Evolutionary conservation across 768 basidiomycete species (phyloP).

Genomic region (Termitomyces sp.): DNA sequence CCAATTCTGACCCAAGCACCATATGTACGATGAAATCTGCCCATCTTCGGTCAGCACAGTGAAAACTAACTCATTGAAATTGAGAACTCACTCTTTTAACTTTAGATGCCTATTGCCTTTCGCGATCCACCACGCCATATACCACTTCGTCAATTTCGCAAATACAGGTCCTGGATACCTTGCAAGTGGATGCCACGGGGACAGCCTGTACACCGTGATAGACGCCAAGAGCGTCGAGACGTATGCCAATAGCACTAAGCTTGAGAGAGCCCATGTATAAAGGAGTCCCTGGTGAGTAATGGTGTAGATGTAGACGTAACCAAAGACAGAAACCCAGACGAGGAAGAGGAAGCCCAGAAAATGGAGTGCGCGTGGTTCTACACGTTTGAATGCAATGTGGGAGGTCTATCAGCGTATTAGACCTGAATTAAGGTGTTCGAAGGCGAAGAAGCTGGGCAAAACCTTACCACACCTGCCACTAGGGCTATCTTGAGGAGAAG

Average conservation of each 20-base stretch:
- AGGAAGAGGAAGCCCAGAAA: neutral
- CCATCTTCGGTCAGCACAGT: neutral
- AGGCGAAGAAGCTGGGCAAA: neutral
- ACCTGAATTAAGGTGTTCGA: neutral
- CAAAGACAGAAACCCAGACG: neutral
- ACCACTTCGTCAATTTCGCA: conserved; percentile 5
- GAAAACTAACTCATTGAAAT: neutral
- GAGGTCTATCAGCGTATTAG: neutral
- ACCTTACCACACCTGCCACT: neutral
- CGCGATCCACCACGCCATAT: neutral
- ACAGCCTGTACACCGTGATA: conserved; percentile 7
- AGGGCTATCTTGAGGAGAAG: neutral
- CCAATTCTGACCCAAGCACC: conserved; percentile 27
- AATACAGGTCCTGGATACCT: conserved; percentile 5
- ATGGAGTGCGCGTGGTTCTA: neutral
- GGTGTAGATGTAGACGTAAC: neutral
- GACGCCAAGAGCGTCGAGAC: neutral
- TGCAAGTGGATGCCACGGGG: conserved; percentile 7
- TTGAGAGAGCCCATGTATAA: neutral
- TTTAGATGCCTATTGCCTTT: neutral
- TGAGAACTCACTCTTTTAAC: neutral
- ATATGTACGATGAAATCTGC: conserved; percentile 21
- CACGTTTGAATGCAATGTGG: neutral
- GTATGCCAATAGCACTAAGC: neutral
- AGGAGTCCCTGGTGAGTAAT: neutral